Percentiles rank a stretch among this genome's conserved stretches.
phyloP scores from a whole-genome alignment of 331 rosid genomes.

The Quercus lobata region DNA sequence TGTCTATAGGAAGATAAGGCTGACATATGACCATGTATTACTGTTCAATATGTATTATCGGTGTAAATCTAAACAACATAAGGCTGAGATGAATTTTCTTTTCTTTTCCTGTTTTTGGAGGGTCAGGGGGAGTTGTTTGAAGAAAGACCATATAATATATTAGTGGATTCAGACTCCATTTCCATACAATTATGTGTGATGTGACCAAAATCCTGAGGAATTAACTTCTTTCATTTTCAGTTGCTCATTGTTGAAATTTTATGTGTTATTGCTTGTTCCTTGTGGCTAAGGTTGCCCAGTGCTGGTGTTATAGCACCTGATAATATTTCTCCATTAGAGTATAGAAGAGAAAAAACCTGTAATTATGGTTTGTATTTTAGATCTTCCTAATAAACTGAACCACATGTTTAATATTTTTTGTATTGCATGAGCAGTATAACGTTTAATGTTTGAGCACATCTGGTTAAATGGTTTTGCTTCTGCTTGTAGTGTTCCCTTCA shows the following conservation, averaged over 20 bases:
- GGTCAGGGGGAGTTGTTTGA: not conserved
- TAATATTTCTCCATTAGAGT: too few species aligned
- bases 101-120: too few species aligned
- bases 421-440: not conserved
- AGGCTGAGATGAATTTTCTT: not conserved
- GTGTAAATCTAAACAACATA: not conserved
- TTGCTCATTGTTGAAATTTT: not conserved
- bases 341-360: too few species aligned
- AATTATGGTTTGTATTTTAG: not conserved
- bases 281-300: too few species aligned
- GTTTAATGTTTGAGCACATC: not conserved
- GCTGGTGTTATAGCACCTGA: too few species aligned
- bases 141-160: not conserved
- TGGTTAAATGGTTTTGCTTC: not conserved
- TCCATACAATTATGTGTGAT: not conserved
- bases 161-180: not conserved
- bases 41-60: too few species aligned
- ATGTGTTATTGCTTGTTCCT: too few species aligned
- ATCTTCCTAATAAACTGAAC: not conserved
- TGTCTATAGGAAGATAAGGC: not conserved
- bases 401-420: not conserved
- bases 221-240: not conserved
- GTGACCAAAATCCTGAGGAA: not conserved
- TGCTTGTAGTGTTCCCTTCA: not conserved
- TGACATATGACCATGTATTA: too few species aligned